These are phyloP conservation scores for Penicillium steckii DNA, from an alignment of 495 filamentous ascomycete genomes.

Conservation along the genomic window DNA sequence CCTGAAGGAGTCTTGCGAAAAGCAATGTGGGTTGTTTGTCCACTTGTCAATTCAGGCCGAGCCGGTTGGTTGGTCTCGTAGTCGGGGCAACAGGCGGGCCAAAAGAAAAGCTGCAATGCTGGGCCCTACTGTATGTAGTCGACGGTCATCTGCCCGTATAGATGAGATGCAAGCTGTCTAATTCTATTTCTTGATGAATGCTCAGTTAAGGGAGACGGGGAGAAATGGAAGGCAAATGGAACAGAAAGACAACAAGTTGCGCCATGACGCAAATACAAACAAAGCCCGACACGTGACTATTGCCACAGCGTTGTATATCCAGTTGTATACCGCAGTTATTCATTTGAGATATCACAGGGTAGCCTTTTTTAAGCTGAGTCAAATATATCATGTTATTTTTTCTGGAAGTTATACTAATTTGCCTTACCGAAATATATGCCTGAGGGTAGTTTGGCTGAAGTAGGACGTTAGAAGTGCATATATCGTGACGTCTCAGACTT, in stretches of 20 bases:
- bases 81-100: conserved; percentile 40
- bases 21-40: conserved; percentile 21
- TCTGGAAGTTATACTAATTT: too few relatives aligned
- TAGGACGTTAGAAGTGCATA: too few relatives aligned
- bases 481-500: too few relatives aligned
- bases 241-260: conserved; percentile 1
- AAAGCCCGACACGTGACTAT: conserved; percentile 15
- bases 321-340: too few relatives aligned
- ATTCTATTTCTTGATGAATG: background rate
- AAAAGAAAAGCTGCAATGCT: conserved; percentile 3
- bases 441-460: too few relatives aligned
- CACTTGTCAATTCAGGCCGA: conserved; percentile 28
- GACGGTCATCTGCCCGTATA: too few relatives aligned
- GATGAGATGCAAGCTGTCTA: background rate
- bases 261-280: conserved; percentile 22
- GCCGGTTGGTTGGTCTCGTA: conserved; percentile 28
- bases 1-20: conserved; percentile 12
- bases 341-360: too few relatives aligned
- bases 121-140: background rate
- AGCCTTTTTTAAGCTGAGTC: too few relatives aligned
- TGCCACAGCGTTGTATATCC: too few relatives aligned
- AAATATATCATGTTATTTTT: too few relatives aligned
- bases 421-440: too few relatives aligned
- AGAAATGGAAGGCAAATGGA: background rate
- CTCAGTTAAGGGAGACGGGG: background rate